Evolutionary conservation across 2,329 filamentous ascomycete species (phyloP).

Genomic region (Beauveria sp.): DNA sequence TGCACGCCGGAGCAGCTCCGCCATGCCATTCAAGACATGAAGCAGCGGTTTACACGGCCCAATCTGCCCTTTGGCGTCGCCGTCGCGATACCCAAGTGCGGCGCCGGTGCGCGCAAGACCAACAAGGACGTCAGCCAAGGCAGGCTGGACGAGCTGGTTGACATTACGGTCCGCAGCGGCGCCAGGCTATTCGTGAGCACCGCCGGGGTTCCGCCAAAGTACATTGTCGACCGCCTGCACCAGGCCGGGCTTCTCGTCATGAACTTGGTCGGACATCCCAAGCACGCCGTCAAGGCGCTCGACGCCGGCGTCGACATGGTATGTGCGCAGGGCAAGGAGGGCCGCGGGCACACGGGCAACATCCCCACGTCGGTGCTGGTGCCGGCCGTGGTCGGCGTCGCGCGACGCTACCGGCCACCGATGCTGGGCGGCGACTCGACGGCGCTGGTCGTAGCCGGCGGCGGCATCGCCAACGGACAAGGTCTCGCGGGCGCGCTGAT

Average conservation of each 20-base stretch:
- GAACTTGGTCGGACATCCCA: constrained; percentile 98
- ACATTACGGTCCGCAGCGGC: constrained; percentile 74
- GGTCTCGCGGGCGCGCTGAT: constrained; percentile 74
- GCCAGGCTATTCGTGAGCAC: constrained; percentile 80
- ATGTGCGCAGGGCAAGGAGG: constrained; percentile 87
- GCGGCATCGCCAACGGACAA: constrained; percentile 76
- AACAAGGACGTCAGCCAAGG: constrained; percentile 95
- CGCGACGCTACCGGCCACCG: constrained; percentile 60
- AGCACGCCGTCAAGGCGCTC: constrained; percentile 82
- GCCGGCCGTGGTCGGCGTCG: constrained; percentile 79
- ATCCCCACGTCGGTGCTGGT: constrained; percentile 80
- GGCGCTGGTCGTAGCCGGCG: constrained; percentile 80
- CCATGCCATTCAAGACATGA: constrained; percentile 77
- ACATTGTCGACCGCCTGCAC: constrained; percentile 70
- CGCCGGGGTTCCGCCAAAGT: constrained; percentile 73
- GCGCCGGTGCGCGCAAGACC: constrained; percentile 73
- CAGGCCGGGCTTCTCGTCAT: constrained; percentile 74
- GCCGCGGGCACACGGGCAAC: constrained; percentile 89
- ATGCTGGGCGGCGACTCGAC: constrained; percentile 55
- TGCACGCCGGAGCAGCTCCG: constrained; percentile 70
- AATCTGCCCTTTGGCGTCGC: constrained; percentile 83
- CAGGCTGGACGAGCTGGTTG: constrained; percentile 77
- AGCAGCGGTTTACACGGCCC: constrained; percentile 58
- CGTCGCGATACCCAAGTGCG: constrained; percentile 82
- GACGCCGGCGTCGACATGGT: constrained; percentile 83